Base-by-base conservation (phyloP, 1,284 basidiomycete genomes). In the Apiotrichum porosum region DNA sequence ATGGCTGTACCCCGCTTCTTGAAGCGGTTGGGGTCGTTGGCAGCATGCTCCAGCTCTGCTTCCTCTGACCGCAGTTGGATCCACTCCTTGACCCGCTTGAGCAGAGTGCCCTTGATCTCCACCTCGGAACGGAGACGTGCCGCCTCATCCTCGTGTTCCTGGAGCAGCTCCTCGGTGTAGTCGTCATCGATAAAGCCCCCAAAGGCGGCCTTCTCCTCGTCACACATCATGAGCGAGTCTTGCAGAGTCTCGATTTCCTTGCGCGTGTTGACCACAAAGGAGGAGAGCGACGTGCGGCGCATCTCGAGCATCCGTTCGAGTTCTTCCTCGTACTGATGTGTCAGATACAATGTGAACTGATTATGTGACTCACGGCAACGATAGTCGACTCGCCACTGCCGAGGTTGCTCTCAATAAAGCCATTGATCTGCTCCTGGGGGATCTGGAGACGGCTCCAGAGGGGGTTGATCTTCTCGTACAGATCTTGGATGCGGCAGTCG, bases 31-130 rank as follows among this genome's bases (percentile, higher is more conserved):
- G 71, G 71, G 52, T 73, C 70, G 9, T 56, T 60, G 52, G 59
- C 56, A 33, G 60, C 64, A 43, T 73, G 69, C 55, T 84, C 85
- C 17, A 97, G 78, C 65, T 95, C 89, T 65, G 85, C 86, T 72
- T 90, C 85, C 60, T 97, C 91, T 42, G 84, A 82, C 45, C 87
- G 86, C n/a, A 98, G 85, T 32, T 86, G 84, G 60, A 89, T 85
- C 77, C 97, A 99, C 68, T 86, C 89, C 69, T 82, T 82, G 54
- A 97, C 83, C 45, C 80, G 79, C 0, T 81, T 79, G 24, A 99
- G 77, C 2, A 97, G 75, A 0, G 84, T 81, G 6, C 81, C 83
- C 67, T 92, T 94, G 44, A 80, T 75, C 53, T 83, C 78, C 15
- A 85, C 79, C 64, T 97, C 91, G 30, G 85, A 83, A 60, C 87